phyloP scores from a whole-genome alignment of 1,284 basidiomycete genomes.

The Cutaneotrichosporon sp. region DNA sequence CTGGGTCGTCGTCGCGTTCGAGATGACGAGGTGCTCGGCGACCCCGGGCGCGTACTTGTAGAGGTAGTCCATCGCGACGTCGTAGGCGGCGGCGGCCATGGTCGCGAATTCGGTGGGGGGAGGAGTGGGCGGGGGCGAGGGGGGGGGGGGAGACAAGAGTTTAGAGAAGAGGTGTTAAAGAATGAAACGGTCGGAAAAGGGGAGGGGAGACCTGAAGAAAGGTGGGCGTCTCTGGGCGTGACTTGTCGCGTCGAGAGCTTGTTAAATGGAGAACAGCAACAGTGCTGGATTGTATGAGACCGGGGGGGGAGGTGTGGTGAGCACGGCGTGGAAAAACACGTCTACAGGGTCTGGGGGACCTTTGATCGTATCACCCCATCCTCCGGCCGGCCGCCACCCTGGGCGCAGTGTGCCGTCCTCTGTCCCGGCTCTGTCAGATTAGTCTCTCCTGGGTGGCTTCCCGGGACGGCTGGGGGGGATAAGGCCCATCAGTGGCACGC shows the following conservation, averaged over 20 bases:
- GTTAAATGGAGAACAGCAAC: not conserved
- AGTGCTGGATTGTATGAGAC: no score
- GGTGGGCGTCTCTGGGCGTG: constrained; percentile 4
- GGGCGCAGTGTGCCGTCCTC: no score
- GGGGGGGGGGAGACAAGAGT: not conserved
- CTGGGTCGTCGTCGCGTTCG: constrained; percentile 47
- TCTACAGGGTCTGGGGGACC: not conserved
- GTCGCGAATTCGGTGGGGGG: not conserved
- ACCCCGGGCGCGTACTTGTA: constrained; percentile 46
- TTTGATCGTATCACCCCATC: not conserved
- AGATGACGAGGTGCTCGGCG: constrained; percentile 42
- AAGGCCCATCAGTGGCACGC: no score
- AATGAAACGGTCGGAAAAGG: constrained; percentile 1
- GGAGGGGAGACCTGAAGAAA: not conserved
- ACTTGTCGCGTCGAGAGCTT: not conserved
- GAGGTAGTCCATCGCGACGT: constrained; percentile 42
- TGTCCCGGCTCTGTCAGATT: no score
- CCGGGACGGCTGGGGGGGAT: no score
- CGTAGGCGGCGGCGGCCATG: constrained; percentile 34
- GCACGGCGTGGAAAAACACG: not conserved
- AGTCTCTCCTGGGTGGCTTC: no score
- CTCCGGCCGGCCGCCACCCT: not conserved
- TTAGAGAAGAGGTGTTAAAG: not conserved
- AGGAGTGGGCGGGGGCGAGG: not conserved
- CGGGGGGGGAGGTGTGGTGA: not conserved